Evolutionary conservation across 1,284 basidiomycete species (phyloP), one percentile per base, ranked within the genome.

Genomic region (Tilletia caries): DNA sequence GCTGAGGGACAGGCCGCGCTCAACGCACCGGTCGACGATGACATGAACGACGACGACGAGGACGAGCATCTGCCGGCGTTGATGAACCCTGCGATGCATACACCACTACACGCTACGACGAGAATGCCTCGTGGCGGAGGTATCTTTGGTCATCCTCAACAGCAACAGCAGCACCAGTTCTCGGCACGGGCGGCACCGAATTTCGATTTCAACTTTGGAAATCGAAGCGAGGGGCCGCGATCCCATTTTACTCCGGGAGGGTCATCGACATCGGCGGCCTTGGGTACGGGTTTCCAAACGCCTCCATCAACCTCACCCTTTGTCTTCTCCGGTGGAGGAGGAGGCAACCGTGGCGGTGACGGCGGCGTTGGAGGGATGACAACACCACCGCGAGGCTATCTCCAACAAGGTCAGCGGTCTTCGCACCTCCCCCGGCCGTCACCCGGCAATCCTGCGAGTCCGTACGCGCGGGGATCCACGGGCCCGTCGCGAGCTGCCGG

Each of bases 1-100:
- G 58, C 58, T 10, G 58, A 62, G 58, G 58, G 58, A 20, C 58
- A 62, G 32, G 58, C 58, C 27, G 58, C 58, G 15, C 58, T 62
- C 29, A 33, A 37, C 32, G 58, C 58, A 18, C 23, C 52, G 32
- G 58, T 62, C 18, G 20, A 6, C 20, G 54, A 60, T 60, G 54
- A 25, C 8, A 62, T 62, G 58, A 29, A 62, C n/a, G 32, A 33
- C 18, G 58, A 62, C 18, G 64, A 46, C 20, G 64, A 65, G 41
- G 64, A 46, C 23, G 43, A 65, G 41, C 52, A 54, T 29, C 23
- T 54, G 23, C 23, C 23, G 13, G 52, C 52, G 52, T 29, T 54
- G 25, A 54, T 54, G 52, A 54, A 54, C 25, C 52, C 52, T 54
- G 52, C 52, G n/a, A 54, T 54, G 52, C 52, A 27, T 29, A 27